Base-by-base conservation (phyloP, 768 basidiomycete species). In the Sistotremastrum niveocremeum region DNA sequence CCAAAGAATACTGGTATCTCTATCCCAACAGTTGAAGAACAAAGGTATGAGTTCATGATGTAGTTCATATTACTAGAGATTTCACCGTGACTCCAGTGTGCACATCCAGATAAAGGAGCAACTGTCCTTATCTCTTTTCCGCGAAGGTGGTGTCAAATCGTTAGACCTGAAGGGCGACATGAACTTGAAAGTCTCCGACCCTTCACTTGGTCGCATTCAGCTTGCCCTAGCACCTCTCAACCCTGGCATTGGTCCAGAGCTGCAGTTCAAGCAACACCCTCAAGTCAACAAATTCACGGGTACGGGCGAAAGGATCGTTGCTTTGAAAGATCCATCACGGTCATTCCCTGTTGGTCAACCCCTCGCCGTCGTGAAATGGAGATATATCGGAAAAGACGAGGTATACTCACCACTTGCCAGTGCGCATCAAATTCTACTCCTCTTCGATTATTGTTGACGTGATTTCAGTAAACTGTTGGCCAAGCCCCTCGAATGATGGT, bases 251-350 rank as follows among this genome's bases (percentile, higher is more conserved):
- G 79, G 72, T 46, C 74, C 73, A 42, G 79, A 74, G 36, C 64
- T 97, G 38, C 90, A 94, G 61, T 95, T 94, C 74, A 97, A 97
- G 64, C 90, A 95, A 54, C 95, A 97, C 56, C 94, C 94, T 5
- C 83, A 95, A 49, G 85, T 97, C 9, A 84, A 79, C 49, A 94
- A 90, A 64, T 88, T 93, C 50, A 68, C 66, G 0, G 77, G 81
- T 7, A 76, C 77, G 49, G 65, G 67, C 62, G 82, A 75, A 3
- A 70, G 84, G 36, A 61, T 81, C 12, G 71, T 98, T 37, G 80
- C 81, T 0, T 68, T 97, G 51, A 95, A 91, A 65, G 93, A 98
- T 57, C 58, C 83, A 2, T 73, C 78, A 37, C 72, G 79, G 53
- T 67, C 76, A 5, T 97, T 97, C 74, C 94, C 90, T 1, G 81